These are phyloP conservation scores for Lophium mytilinum DNA, from an alignment of 495 filamentous ascomycete species.

Conservation along the genomic window DNA sequence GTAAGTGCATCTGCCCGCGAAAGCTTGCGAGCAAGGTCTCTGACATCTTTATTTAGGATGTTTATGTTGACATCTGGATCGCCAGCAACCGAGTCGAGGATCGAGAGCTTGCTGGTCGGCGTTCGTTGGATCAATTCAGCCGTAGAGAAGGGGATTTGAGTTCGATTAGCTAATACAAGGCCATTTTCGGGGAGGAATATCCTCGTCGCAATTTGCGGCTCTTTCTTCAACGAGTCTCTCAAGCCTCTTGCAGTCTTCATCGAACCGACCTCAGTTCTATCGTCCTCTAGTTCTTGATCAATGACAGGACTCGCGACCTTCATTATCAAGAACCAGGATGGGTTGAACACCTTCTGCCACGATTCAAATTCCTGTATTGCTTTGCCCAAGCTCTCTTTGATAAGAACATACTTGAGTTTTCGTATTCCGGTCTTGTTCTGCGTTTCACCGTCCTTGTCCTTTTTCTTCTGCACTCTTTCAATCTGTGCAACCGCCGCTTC, in stretches of 20 bases:
- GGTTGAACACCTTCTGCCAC: constrained; percentile 32
- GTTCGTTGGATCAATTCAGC: constrained; percentile 2
- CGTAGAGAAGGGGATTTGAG: neutral
- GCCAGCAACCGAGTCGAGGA: constrained; percentile 7
- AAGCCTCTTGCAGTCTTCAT: constrained; percentile 1
- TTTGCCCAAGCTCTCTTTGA: constrained; percentile 21
- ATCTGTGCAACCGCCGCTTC: constrained; percentile 24
- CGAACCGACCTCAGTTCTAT: neutral
- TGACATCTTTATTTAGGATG: constrained; percentile 4
- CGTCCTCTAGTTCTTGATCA: constrained; percentile 18
- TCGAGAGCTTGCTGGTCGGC: neutral
- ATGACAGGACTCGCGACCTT: constrained; percentile 14
- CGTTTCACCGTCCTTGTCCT: constrained; percentile 8
- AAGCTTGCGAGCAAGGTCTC: constrained; percentile 13
- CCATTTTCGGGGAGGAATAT: constrained; percentile 2
- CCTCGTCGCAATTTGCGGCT: neutral
- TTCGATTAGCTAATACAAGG: neutral
- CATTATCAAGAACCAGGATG: constrained; percentile 31
- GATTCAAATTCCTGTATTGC: constrained; percentile 21
- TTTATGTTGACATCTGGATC: neutral
- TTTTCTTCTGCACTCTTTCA: constrained; percentile 22
- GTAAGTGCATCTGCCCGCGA: constrained; percentile 6
- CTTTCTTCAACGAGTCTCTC: neutral
- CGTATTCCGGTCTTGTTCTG: constrained; percentile 8
- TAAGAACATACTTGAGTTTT: constrained; percentile 27